Conservation (phyloP, 306 rosid genomes). For the Malus sieversii region DNA sequence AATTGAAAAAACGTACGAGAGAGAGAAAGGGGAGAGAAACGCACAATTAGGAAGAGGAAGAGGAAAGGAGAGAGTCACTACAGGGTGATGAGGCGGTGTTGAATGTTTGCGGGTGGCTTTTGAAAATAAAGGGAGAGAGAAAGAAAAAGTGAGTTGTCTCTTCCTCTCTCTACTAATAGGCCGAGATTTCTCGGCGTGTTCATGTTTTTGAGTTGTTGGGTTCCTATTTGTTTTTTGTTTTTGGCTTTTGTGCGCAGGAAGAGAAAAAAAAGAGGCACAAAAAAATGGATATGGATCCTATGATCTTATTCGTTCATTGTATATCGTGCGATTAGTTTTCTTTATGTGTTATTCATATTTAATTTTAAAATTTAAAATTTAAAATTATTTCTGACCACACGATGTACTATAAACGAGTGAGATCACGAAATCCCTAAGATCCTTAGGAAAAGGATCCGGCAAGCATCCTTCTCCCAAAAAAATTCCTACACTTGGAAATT, state of each 20-base stretch:
- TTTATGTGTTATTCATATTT: no score
- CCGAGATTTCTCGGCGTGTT: conserved; percentile 25
- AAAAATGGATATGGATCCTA: background rate
- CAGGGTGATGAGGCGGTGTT: background rate
- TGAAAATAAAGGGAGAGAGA: background rate
- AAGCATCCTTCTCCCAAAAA: no score
- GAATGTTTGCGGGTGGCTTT: background rate
- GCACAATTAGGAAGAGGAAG: conserved; percentile 2
- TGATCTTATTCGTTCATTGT: no score
- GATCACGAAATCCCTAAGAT: no score
- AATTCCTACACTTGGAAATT: conserved; percentile 1
- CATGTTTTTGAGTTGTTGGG: conserved; percentile 6
- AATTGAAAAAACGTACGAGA: conserved; percentile 8
- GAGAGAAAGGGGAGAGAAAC: background rate
- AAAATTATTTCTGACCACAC: no score
- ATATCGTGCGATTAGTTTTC: no score
- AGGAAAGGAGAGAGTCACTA: background rate
- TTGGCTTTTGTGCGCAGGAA: conserved; percentile 9
- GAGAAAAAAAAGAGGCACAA: background rate
- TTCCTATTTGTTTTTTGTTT: conserved; percentile 1
- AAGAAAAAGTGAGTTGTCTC: conserved; percentile 1
- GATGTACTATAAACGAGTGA: no score
- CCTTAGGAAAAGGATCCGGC: no score
- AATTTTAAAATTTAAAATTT: no score
- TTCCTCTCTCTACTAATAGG: conserved; percentile 12